phyloP scores from a whole-genome alignment of 441 rosid genomes.

The Euphorbia corollata region DNA sequence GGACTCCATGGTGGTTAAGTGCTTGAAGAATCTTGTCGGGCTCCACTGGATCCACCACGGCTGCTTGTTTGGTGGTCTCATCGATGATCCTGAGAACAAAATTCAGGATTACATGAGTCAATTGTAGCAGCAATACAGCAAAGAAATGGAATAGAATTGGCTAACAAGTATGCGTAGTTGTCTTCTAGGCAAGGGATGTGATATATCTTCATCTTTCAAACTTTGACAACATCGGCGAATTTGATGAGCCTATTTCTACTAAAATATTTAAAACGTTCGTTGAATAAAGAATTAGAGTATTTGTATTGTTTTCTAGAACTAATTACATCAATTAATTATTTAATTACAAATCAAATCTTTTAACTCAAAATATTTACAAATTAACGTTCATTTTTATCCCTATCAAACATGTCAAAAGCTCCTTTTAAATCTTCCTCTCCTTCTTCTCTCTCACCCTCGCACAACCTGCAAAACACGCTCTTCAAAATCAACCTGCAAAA shows the following conservation, averaged over 20 bases:
- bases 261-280: too few species aligned
- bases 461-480: slow-evolving; percentile 43
- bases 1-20: slow-evolving; percentile 42
- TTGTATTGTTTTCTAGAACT: too few species aligned
- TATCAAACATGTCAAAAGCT: slow-evolving; percentile 65
- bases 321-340: too few species aligned
- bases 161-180: slow-evolving; percentile 76
- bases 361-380: too few species aligned
- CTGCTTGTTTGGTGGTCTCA: slow-evolving; percentile 73
- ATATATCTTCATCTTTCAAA: slow-evolving; percentile 47
- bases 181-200: slow-evolving; percentile 74
- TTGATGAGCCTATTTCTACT: too few species aligned
- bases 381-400: too few species aligned
- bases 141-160: too few species aligned
- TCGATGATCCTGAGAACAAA: slow-evolving; percentile 52
- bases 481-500: slow-evolving; percentile 47
- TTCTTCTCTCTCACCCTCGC: too few species aligned
- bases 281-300: too few species aligned
- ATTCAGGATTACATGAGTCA: not conserved
- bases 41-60: slow-evolving; percentile 89
- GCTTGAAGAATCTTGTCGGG: slow-evolving; percentile 54
- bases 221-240: too few species aligned
- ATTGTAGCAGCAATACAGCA: too few species aligned
- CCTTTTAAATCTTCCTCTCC: slow-evolving; percentile 44
- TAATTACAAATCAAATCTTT: too few species aligned